Evolutionary conservation across 257 asterid species (phyloP), one percentile per base, ranked within the genome.

Genomic region (Cordia subcordata): DNA sequence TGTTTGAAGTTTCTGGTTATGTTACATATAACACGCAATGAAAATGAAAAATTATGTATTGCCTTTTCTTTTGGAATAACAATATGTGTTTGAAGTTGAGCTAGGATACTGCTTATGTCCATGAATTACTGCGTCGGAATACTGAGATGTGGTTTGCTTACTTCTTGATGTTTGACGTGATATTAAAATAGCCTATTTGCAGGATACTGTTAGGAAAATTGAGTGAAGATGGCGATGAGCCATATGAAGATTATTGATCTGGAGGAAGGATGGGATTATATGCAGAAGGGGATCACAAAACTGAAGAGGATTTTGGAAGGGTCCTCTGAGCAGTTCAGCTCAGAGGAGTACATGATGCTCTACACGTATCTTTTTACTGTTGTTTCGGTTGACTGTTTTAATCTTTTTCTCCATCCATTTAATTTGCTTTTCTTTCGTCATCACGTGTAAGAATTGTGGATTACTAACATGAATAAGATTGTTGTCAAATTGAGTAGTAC

Each of bases 261-360:
- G 67, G 76, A 71, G 2, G 74, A 76, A 65, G 91, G 83, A 67
- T 81, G 83, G 91, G 27, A 47, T 23, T 52, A 59, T 65, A 71
- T 83, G 80, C 70, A 78, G 67, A 56, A 17, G 17, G 83, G 81
- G 18, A 63, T 83, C 61, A 37, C 61, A 37, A 83, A 83, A 56
- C 19, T 81, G 70, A 83, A 64, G 65, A 50, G 5, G 10, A 83
- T 81, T 44, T 58, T 83, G 49, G 87, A 76, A 68, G 87, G 70
- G 33, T 8, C 8, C 13, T 49, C 53, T 3, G 72, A 70, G 15
- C 60, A 35, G 1, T 78, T 80, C 58, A 73, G 58, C 61, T 32
- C 79, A 0, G 85, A 76, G 37, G 91, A 83, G 69, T 67, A 76
- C 72, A 81, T 81, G 61, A 33, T 38, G 79, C 77, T 74, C 11